These are phyloP conservation scores for Loxodes magnus DNA, from an alignment of 73 alveolate species.

Conservation along the genomic window DNA sequence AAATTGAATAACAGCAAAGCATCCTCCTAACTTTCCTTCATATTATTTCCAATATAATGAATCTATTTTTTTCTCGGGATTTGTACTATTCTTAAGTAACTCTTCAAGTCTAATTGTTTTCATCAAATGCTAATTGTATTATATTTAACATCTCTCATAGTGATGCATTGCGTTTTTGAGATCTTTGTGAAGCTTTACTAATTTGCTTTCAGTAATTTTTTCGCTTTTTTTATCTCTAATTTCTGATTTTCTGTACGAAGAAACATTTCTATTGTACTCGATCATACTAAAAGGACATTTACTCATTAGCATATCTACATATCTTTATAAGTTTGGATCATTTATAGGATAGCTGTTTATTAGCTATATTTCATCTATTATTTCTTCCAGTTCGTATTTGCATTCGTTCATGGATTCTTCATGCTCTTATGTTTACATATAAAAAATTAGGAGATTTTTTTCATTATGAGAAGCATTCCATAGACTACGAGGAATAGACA, in stretches of 20 bases:
- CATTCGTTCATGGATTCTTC: slow-evolving; percentile 2
- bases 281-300: slow-evolving; percentile 4
- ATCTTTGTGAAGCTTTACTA: slow-evolving; percentile 3
- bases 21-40: not conserved
- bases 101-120: not conserved
- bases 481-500: slow-evolving; percentile 7
- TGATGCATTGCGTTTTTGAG: not conserved
- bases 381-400: slow-evolving; percentile 5
- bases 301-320: not conserved
- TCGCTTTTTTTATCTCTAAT: not conserved
- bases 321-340: not conserved
- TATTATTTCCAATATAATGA: not conserved
- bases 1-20: not conserved
- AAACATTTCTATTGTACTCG: slow-evolving; percentile 7
- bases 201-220: not conserved
- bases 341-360: not conserved
- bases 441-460: not conserved
- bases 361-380: not conserved
- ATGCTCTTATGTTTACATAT: not conserved
- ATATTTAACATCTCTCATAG: slow-evolving; percentile 2
- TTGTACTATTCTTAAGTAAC: not conserved
- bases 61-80: not conserved
- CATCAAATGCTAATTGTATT: not conserved
- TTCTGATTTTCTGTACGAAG: not conserved
- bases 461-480: slow-evolving; percentile 3